phyloP scores from a whole-genome alignment of 202 grass and related monocot species.

The Elaeis oleifera region DNA sequence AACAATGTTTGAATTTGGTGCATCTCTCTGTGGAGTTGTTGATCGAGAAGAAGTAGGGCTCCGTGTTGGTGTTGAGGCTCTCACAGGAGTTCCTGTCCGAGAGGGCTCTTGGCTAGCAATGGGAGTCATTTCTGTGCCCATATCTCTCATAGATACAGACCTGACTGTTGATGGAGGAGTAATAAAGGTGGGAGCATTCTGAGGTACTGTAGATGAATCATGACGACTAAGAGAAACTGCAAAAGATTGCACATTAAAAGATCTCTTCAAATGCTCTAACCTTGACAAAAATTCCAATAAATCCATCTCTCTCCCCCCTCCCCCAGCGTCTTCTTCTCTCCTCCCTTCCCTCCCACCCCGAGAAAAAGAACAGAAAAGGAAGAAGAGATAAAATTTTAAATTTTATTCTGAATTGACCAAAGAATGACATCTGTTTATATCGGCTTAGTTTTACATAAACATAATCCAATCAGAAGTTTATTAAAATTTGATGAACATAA shows the following conservation, averaged over 20 bases:
- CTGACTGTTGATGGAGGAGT: constrained; percentile 58
- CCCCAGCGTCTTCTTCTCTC: too few relatives aligned
- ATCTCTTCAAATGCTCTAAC: neutral
- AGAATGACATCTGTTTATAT: too few relatives aligned
- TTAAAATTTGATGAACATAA: too few relatives aligned
- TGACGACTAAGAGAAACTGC: constrained; percentile 58
- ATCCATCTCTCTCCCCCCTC: too few relatives aligned
- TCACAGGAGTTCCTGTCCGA: constrained; percentile 76
- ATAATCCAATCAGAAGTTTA: too few relatives aligned
- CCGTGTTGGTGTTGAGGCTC: constrained; percentile 32
- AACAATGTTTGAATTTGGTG: constrained; percentile 10
- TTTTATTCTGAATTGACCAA: too few relatives aligned
- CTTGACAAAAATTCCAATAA: too few relatives aligned
- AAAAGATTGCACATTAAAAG: constrained; percentile 8
- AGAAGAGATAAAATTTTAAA: too few relatives aligned
- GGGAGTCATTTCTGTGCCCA: constrained; percentile 99
- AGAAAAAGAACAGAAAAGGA: too few relatives aligned
- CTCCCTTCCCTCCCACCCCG: too few relatives aligned
- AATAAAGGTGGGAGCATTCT: constrained; percentile 52
- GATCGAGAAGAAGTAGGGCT: constrained; percentile 70
- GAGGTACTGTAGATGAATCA: constrained; percentile 47
- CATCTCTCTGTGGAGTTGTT: constrained; percentile 56
- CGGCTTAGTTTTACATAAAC: too few relatives aligned
- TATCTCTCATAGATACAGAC: constrained; percentile 95
- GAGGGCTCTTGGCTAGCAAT: constrained; percentile 93